Base-by-base conservation (phyloP, 108 stramenopile genomes). In the Skeletonema potamos region DNA sequence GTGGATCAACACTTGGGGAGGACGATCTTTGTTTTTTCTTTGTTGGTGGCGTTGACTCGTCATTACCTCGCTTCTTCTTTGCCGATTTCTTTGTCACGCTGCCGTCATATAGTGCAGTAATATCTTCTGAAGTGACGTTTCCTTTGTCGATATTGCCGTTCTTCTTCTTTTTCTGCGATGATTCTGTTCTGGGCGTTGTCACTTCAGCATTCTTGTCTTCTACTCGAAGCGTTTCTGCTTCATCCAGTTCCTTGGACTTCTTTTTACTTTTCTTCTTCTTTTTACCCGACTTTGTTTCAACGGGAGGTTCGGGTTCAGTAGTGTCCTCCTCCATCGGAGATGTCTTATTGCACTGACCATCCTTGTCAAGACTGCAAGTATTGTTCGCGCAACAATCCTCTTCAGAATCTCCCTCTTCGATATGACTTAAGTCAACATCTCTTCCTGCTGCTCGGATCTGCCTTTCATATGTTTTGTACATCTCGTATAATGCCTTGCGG, bases 401-500 rank as follows among this genome's bases (percentile, higher is more conserved):
- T n/a, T 73, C 82, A 2, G 78, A 79, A 2, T 44, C 75, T 18
- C 78, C 81, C 37, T 72, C 78, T 22, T 64, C 73, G 29, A 67
- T 54, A n/a, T 44, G 54, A 28, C 61, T 71, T 15, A 87, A 54
- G 33, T 82, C 83, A 34, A 92, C 90, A 80, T 91, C 90, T 30
- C 70, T 79, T 6, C 92, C 95, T 8, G 86, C 87, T 30, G 74
- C 75, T 29, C 86, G 86, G 58, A 94, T 84, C 54, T 88, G 69
- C 24, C 88, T 82, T 77, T 82, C 69, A 81, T 92, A 96, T 26
- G 74, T 76, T 69, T 96, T 96, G 65, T 96, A 89, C 87, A 93
- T 82, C 27, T 86, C 88, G 57, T 94, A 96, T 9, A 94, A 33
- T 3, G 76, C 66, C 61, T 89, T 90, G 27, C 96, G 82, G 63